Percentiles rank a stretch among this genome's conserved stretches.
phyloP scores from a whole-genome alignment of 768 basidiomycete genomes.

The Candolleomyces eurysporus region DNA sequence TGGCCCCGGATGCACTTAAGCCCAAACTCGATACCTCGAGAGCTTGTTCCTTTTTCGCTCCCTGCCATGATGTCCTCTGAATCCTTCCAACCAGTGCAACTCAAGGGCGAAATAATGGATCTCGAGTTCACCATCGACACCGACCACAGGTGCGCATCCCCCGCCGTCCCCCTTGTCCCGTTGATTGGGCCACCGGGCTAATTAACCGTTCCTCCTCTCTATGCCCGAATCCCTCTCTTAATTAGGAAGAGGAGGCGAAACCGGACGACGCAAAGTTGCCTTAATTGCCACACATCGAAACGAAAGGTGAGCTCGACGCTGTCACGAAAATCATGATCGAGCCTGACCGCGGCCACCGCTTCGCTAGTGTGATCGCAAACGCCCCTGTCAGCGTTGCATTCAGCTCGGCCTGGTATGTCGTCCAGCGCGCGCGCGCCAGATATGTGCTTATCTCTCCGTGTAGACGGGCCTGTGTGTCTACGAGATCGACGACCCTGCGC shows the following conservation, averaged over 20 bases:
- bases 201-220: constrained; percentile 47
- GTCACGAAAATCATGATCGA: constrained; percentile 8
- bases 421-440: constrained; percentile 4
- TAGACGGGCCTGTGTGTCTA: constrained; percentile 94
- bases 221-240: constrained; percentile 43
- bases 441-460: constrained; percentile 4
- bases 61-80: constrained; percentile 55
- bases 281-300: constrained; percentile 93
- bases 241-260: constrained; percentile 84
- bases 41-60: constrained; percentile 48
- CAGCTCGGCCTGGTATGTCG: constrained; percentile 74
- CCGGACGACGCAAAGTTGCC: constrained; percentile 85
- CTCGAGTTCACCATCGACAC: constrained; percentile 71
- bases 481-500: constrained; percentile 86
- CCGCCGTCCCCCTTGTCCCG: constrained; percentile 13
- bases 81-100: constrained; percentile 55
- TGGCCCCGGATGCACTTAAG: constrained; percentile 58
- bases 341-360: constrained; percentile 14
- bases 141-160: constrained; percentile 53
- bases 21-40: constrained; percentile 41
- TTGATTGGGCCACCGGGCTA: constrained; percentile 42
- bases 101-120: constrained; percentile 78
- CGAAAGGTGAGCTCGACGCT: constrained; percentile 58
- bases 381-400: constrained; percentile 89
- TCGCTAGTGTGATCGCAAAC: constrained; percentile 81